Evolutionary conservation across 352 stramenopile species (phyloP).

Genomic region (Phytopythium aichiense): DNA sequence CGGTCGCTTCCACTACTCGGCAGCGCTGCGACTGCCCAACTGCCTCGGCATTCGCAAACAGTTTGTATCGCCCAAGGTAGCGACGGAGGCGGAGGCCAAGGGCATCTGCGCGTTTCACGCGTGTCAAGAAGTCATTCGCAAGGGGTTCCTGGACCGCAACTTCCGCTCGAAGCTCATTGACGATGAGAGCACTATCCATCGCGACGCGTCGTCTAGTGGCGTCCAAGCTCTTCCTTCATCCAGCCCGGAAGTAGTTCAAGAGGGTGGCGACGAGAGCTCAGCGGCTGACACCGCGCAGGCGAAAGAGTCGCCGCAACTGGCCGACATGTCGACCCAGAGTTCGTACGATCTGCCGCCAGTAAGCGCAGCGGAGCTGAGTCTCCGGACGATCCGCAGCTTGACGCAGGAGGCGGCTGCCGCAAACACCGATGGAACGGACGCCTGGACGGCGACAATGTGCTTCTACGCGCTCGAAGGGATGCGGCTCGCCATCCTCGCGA

Average conservation of each 20-base stretch:
- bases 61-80: slow-evolving; percentile 58
- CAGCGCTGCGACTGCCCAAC: slow-evolving; percentile 55
- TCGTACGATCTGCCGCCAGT: slow-evolving; percentile 82
- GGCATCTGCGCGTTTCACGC: slow-evolving; percentile 82
- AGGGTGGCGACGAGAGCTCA: neutral
- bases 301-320: slow-evolving; percentile 19
- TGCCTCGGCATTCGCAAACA: slow-evolving; percentile 60
- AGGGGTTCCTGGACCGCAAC: slow-evolving; percentile 56
- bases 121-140: slow-evolving; percentile 67
- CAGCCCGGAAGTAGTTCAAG: neutral
- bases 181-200: slow-evolving; percentile 41
- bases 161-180: slow-evolving; percentile 70
- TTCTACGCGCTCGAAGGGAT: slow-evolving; percentile 73
- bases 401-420: neutral
- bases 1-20: slow-evolving; percentile 52
- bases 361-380: slow-evolving; percentile 65
- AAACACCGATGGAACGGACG: slow-evolving; percentile 17
- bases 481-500: slow-evolving; percentile 70
- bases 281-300: neutral
- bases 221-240: neutral
- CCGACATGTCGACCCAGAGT: slow-evolving; percentile 74
- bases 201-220: neutral
- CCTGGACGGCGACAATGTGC: slow-evolving; percentile 58
- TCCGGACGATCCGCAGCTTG: slow-evolving; percentile 55
- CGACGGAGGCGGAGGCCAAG: slow-evolving; percentile 58